These are phyloP conservation scores for Microsporum ferrugineum DNA, from an alignment of 2,329 filamentous ascomycete species.

Conservation along the genomic window DNA sequence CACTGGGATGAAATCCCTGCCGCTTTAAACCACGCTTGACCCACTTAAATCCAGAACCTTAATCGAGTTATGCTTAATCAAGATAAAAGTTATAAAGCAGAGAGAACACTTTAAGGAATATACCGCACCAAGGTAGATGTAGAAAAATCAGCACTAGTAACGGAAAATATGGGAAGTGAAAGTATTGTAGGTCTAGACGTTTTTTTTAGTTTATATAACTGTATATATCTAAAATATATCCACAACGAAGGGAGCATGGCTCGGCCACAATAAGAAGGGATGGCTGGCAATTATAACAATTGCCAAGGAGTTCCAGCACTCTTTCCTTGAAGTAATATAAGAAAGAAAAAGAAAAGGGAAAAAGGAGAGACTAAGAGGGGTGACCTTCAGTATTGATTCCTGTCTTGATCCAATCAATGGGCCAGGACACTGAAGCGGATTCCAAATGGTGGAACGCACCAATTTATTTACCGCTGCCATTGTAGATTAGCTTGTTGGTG, in stretches of 20 bases:
- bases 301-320: neutral
- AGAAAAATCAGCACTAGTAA: no score
- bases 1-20: neutral
- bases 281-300: neutral
- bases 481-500: constrained; percentile 22
- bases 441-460: neutral
- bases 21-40: neutral
- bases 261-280: neutral
- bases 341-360: neutral
- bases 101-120: neutral
- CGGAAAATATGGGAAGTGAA: neutral
- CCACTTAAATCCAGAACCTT: no score
- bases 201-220: neutral
- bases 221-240: neutral
- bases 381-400: neutral
- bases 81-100: neutral
- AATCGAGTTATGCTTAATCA: neutral
- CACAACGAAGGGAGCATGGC: neutral
- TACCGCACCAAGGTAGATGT: no score
- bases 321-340: neutral
- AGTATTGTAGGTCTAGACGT: neutral
- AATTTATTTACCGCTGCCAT: constrained; percentile 11
- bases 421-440: neutral
- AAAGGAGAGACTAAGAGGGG: neutral
- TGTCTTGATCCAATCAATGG: neutral